Percentiles rank a stretch among this genome's conserved stretches.
phyloP scores from a whole-genome alignment of 73 alveolate species.

The Paramecium biaurelia region DNA sequence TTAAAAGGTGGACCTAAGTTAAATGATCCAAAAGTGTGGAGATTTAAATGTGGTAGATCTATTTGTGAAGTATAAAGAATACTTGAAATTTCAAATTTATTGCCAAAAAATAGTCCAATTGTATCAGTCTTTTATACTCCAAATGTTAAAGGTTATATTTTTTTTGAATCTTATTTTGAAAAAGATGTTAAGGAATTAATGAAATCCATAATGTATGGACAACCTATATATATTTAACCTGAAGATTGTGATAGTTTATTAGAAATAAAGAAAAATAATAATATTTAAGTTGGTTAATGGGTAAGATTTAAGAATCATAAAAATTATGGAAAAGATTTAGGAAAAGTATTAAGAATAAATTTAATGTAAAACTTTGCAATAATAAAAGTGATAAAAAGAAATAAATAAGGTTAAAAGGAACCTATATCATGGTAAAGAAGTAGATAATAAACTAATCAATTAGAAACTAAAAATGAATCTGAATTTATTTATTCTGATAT shows the following conservation, averaged over 20 bases:
- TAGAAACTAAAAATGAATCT: neutral
- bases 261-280: neutral
- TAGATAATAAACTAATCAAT: neutral
- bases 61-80: neutral
- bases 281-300: constrained; percentile 36
- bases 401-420: neutral
- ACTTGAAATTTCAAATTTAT: neutral
- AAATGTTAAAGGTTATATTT: neutral
- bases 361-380: neutral
- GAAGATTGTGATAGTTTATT: constrained; percentile 9
- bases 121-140: neutral
- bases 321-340: constrained; percentile 20
- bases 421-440: constrained; percentile 32
- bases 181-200: neutral
- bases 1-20: neutral
- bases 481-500: constrained; percentile 14
- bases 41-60: constrained; percentile 7
- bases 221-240: neutral
- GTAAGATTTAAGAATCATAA: constrained; percentile 33
- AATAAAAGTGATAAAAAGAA: neutral
- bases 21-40: constrained; percentile 10
- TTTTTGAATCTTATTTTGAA: constrained; percentile 26
- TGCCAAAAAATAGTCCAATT: neutral
- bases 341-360: neutral
- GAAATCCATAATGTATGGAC: neutral